Evolutionary conservation across 305 asterid species (phyloP).

Genomic region (Fraxinus velutina): DNA sequence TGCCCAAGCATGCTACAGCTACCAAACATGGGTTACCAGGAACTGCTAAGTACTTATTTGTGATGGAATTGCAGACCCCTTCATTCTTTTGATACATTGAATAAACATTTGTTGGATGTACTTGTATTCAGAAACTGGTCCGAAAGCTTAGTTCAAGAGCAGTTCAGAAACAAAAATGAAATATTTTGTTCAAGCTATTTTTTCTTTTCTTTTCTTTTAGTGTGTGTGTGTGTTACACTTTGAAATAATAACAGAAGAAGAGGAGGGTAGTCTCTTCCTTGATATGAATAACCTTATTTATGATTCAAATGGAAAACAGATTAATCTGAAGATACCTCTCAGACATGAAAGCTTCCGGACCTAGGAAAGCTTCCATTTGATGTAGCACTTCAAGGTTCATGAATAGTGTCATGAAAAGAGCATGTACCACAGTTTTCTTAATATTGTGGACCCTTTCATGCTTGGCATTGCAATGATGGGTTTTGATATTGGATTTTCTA

Average conservation of each 20-base stretch:
- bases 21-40: neutral
- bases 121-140: neutral
- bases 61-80: neutral
- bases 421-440: neutral
- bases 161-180: neutral
- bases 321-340: neutral
- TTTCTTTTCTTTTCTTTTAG: too few relatives aligned
- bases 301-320: neutral
- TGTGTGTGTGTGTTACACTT: neutral
- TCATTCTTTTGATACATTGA: neutral
- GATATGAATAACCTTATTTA: neutral
- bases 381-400: neutral
- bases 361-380: neutral
- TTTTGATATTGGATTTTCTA: neutral
- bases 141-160: neutral
- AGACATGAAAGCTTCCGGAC: neutral
- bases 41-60: neutral
- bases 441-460: neutral
- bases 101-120: neutral
- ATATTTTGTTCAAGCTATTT: neutral
- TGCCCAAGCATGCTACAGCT: neutral
- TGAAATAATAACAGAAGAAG: neutral
- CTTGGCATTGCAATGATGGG: neutral
- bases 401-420: neutral
- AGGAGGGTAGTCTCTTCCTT: neutral